A percentile compares a stretch with the other conserved stretches of the same genome.
Conservation (phyloP, 495 filamentous ascomycete species). For the Trypethelium eluteriae region DNA sequence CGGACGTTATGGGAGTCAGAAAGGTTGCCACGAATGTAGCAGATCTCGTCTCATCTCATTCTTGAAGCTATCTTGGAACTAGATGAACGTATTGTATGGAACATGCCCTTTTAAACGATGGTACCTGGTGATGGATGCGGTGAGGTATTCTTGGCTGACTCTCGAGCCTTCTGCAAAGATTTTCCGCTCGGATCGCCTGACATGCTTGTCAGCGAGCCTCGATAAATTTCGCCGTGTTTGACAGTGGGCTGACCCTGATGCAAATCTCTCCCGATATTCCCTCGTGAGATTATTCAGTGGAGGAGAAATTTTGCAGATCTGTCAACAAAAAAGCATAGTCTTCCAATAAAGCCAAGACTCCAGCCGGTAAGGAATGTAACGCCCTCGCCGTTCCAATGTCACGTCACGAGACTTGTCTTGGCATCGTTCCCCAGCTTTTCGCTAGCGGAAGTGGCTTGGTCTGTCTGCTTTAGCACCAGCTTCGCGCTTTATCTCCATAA, state of each 20-base stretch:
- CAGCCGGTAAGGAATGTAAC: background rate
- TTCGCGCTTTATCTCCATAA: background rate
- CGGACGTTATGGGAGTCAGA: too few species aligned
- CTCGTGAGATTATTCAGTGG: background rate
- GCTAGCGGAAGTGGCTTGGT: conserved; percentile 5
- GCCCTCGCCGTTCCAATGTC: background rate
- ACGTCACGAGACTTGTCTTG: conserved; percentile 3
- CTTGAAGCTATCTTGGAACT: background rate
- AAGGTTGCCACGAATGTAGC: background rate
- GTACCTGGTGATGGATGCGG: too few species aligned
- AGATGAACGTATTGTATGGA: background rate
- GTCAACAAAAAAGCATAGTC: conserved; percentile 1
- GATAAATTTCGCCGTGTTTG: background rate
- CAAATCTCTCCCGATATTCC: background rate
- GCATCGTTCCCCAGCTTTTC: background rate
- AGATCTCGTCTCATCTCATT: background rate
- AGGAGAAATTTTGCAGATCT: background rate
- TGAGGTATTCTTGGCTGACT: too few species aligned
- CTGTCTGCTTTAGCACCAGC: background rate
- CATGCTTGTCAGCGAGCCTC: too few species aligned
- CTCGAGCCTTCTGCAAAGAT: too few species aligned
- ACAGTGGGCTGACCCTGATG: background rate
- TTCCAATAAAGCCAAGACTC: conserved; percentile 10
- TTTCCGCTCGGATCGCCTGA: too few species aligned
- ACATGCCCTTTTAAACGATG: background rate